phyloP scores from a whole-genome alignment of 1,284 basidiomycete species.

The Schizopora paradoxa region DNA sequence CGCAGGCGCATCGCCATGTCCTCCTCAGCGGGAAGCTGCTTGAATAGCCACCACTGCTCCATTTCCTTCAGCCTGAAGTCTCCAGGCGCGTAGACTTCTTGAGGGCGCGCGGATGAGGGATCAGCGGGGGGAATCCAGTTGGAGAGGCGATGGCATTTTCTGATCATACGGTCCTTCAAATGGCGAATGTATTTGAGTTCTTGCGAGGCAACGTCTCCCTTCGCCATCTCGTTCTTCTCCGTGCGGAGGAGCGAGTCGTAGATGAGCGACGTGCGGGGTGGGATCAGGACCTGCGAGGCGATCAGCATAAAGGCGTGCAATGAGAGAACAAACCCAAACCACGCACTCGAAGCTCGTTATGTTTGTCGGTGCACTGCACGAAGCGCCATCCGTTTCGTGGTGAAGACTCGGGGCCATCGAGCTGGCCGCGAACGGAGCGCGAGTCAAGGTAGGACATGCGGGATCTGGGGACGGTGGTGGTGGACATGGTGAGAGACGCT shows the following conservation, averaged over 20 bases:
- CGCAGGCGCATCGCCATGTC: no score
- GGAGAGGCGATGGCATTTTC: slow-evolving; percentile 60
- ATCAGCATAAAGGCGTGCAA: slow-evolving; percentile 12
- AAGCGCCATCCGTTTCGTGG: slow-evolving; percentile 54
- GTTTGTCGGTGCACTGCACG: slow-evolving; percentile 68
- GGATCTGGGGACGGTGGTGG: no score
- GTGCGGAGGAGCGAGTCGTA: slow-evolving; percentile 59
- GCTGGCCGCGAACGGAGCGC: slow-evolving; percentile 65
- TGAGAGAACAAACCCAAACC: slow-evolving; percentile 2
- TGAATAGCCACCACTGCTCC: slow-evolving; percentile 73
- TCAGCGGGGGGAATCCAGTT: slow-evolving; percentile 34
- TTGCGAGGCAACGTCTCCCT: slow-evolving; percentile 51
- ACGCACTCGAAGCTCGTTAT: slow-evolving; percentile 61
- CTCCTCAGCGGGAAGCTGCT: no score
- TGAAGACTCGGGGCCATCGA: slow-evolving; percentile 52
- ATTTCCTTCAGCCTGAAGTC: slow-evolving; percentile 74
- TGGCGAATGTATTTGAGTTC: slow-evolving; percentile 65
- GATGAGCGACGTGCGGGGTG: slow-evolving; percentile 63
- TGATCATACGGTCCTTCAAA: slow-evolving; percentile 73
- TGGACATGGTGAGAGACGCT: no score
- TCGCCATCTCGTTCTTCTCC: slow-evolving; percentile 54
- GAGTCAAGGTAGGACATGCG: slow-evolving; percentile 20
- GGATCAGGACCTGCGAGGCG: slow-evolving; percentile 51
- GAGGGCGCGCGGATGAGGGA: slow-evolving; percentile 31
- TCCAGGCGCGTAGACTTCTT: slow-evolving; percentile 48